Percentiles rank a stretch among this genome's conserved stretches.
These are phyloP conservation scores for Linnemannia zychae DNA, from an alignment of 192 early-diverging fungal species.

Conservation along the genomic window DNA sequence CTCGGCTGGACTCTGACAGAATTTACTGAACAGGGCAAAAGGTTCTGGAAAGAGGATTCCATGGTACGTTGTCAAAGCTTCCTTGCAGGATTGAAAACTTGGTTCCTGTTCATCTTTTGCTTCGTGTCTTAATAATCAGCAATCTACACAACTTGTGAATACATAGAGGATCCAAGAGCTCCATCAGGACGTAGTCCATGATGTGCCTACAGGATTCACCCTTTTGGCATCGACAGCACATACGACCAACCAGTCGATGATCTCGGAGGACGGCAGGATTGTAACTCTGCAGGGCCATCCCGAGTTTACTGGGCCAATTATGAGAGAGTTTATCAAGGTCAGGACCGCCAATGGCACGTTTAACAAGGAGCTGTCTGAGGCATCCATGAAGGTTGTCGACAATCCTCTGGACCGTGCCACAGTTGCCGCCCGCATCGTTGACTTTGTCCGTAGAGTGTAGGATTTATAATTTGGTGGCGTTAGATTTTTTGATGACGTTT, in stretches of 20 bases:
- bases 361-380: constrained; percentile 37
- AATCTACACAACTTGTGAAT: no score
- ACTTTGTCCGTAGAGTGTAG: constrained; percentile 8
- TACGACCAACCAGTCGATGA: constrained; percentile 73
- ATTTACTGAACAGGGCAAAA: constrained; percentile 56
- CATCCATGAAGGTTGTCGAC: constrained; percentile 29
- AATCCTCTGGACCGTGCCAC: constrained; percentile 32
- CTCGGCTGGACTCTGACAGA: constrained; percentile 58
- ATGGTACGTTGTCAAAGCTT: constrained; percentile 16
- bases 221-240: constrained; percentile 65
- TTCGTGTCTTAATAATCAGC: constrained; percentile 33
- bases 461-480: neutral
- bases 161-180: constrained; percentile 74
- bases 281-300: constrained; percentile 82
- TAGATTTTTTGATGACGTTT: neutral
- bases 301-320: constrained; percentile 67
- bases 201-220: constrained; percentile 72
- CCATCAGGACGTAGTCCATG: constrained; percentile 78
- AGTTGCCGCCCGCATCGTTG: constrained; percentile 28
- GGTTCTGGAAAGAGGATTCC: constrained; percentile 32
- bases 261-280: constrained; percentile 66
- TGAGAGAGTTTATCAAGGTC: constrained; percentile 53
- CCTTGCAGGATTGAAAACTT: neutral
- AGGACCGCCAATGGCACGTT: constrained; percentile 54
- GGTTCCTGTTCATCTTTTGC: neutral